Evolutionary conservation across 2,329 filamentous ascomycete species (phyloP), one percentile per base, ranked within the genome.

Genomic region (Botrytis elliptica): DNA sequence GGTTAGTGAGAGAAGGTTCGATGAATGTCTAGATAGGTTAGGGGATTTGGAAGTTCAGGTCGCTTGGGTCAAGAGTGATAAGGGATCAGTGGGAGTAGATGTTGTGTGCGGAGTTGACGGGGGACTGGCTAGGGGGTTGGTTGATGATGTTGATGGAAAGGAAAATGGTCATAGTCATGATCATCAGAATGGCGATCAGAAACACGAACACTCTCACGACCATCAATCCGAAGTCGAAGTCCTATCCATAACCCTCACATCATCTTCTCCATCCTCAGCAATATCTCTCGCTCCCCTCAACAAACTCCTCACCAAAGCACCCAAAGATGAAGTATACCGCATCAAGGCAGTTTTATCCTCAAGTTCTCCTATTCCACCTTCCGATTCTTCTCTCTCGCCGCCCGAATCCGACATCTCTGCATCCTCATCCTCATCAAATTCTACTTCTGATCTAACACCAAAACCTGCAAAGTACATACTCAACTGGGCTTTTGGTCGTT

Each of bases 401-500:
- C 80, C 81, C 8, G 79, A 79, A 12, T 77, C 82, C 7, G 79
- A 79, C 66, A 33, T 38, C 8, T 68, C 65, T 3, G 65, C 49
- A 57, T 29, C 65, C 1, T 42, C 49, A 42, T 68, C 66, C 3
- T 57, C 66, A 22, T 63, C 76, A 36, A 75, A 73, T 10, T 71
- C 70, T 25, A 65, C 33, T 33, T 38, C 38, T 38, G 55, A 62
- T 38, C 49, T 64, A 6, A n/a, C 42, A 29, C 42, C 69, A 49
- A 71, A 42, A 29, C 33, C 59, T 20, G 82, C 83, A 25, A 86
- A 93, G 72, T 98, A 96, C 81, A 97, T 99, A 63, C 87, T 99
- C 74, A 99, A 99, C 82, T 99, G 96, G 96, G 96, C 96, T 0
- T 99, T 99, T 83, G 94, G 94, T 0, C 88, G 96, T 44, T 99